Percentiles rank a stretch among this genome's conserved stretches.
Conservation (phyloP, 495 filamentous ascomycete genomes). For the Copromyces sp. region DNA sequence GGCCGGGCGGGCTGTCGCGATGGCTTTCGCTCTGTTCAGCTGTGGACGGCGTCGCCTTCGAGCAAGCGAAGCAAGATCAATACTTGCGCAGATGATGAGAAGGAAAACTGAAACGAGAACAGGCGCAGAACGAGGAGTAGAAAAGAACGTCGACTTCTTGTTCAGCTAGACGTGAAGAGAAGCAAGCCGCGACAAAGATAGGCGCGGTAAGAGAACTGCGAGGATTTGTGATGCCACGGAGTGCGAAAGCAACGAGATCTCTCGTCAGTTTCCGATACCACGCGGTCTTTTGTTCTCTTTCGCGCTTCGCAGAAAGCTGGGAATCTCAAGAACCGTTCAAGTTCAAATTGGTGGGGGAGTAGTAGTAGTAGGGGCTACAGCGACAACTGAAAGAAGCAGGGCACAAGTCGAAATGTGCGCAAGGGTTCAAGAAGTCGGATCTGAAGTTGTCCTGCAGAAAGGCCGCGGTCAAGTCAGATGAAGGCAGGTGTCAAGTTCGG, state of each 20-base stretch:
- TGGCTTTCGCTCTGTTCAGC: background rate
- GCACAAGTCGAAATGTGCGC: constrained; percentile 5
- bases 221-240: background rate
- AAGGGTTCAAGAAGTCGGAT: background rate
- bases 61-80: background rate
- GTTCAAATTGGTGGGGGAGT: background rate
- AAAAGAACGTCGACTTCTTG: background rate
- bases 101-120: background rate
- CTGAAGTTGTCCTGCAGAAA: background rate
- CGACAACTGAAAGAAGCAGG: constrained; percentile 1
- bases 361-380: background rate
- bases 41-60: background rate
- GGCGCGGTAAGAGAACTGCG: background rate
- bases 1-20: background rate
- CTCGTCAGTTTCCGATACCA: background rate
- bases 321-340: background rate
- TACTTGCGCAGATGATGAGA: background rate
- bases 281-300: background rate
- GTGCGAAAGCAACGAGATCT: background rate
- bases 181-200: background rate
- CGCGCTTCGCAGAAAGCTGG: background rate
- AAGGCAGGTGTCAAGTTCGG: background rate
- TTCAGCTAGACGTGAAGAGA: background rate
- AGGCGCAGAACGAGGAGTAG: background rate
- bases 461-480: background rate